These are phyloP conservation scores for Meyerozyma athensensis DNA, from an alignment of 1,139 yeast species.

Conservation along the genomic window DNA sequence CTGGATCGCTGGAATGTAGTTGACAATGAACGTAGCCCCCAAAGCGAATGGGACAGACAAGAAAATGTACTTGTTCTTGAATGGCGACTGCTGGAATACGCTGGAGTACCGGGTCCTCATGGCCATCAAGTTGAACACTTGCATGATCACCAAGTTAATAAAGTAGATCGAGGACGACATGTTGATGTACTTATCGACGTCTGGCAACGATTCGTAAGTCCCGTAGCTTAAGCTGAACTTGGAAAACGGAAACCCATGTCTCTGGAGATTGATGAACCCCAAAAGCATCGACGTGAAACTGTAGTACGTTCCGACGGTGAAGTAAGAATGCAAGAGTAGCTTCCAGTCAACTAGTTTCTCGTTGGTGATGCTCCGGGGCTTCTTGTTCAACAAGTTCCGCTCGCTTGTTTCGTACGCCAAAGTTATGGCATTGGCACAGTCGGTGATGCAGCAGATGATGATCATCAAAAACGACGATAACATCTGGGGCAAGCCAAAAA, in stretches of 20 bases:
- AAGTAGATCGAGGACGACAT: conserved; percentile 47
- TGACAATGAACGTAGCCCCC: conserved; percentile 40
- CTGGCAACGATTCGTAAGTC: conserved; percentile 22
- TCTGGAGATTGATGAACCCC: conserved; percentile 36
- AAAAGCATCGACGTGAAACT: conserved; percentile 41
- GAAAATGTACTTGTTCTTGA: conserved; percentile 25
- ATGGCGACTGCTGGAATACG: conserved; percentile 38
- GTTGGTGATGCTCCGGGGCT: conserved; percentile 40
- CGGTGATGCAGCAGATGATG: conserved; percentile 46
- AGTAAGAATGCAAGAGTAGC: conserved; percentile 41
- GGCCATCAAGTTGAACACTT: conserved; percentile 44
- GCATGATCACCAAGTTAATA: conserved; percentile 46
- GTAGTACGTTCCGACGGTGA: conserved; percentile 40
- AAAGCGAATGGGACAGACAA: conserved; percentile 36
- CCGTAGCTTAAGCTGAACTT: conserved; percentile 38
- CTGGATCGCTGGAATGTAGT: conserved; percentile 43
- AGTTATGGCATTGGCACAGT: conserved; percentile 42
- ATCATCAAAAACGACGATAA: conserved; percentile 51
- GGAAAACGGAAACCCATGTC: conserved; percentile 34
- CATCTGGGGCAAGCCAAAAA: conserved; percentile 49
- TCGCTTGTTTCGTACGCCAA: conserved; percentile 46
- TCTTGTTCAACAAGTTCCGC: conserved; percentile 35
- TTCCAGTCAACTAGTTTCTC: conserved; percentile 41
- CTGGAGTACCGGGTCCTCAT: conserved; percentile 43
- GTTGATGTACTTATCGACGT: conserved; percentile 21